Conservation (phyloP, 495 filamentous ascomycete genomes). For the Margaritispora aquatica region DNA sequence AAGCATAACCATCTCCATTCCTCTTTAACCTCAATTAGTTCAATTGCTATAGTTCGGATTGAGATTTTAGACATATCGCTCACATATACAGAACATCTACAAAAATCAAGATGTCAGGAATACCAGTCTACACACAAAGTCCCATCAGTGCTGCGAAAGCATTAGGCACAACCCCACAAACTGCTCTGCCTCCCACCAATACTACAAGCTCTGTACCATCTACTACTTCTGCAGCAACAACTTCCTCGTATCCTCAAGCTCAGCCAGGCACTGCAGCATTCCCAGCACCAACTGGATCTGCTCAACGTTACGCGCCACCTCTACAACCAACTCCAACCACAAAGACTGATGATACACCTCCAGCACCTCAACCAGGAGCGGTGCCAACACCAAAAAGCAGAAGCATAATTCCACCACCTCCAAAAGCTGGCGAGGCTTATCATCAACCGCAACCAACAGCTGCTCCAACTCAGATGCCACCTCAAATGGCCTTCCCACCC, state of each 20-base stretch:
- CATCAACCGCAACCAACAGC: conserved; percentile 23
- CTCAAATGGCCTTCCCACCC: conserved; percentile 23
- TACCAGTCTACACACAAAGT: conserved; percentile 44
- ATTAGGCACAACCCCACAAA: conserved; percentile 32
- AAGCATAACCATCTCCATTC: not conserved
- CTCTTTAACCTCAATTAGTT: too few species aligned
- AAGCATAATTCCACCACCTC: conserved; percentile 38
- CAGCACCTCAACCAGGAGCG: conserved; percentile 47
- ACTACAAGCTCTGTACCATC: conserved; percentile 1
- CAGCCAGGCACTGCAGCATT: conserved; percentile 12
- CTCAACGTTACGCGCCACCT: conserved; percentile 10
- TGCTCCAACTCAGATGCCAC: conserved; percentile 19
- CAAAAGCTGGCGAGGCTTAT: conserved; percentile 37
- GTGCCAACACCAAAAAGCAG: conserved; percentile 28
- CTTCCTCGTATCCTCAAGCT: conserved; percentile 19
- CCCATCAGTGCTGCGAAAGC: conserved; percentile 38
- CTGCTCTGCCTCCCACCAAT: conserved; percentile 13
- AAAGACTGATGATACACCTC: conserved; percentile 22
- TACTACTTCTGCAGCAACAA: conserved; percentile 1
- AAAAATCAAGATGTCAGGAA: conserved; percentile 35
- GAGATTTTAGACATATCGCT: too few species aligned
- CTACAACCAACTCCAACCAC: conserved; percentile 25
- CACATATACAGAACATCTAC: too few species aligned
- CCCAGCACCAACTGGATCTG: conserved; percentile 18
- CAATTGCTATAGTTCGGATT: too few species aligned